Conservation (phyloP, 305 asterid species). For the Fraxinus latifolia region DNA sequence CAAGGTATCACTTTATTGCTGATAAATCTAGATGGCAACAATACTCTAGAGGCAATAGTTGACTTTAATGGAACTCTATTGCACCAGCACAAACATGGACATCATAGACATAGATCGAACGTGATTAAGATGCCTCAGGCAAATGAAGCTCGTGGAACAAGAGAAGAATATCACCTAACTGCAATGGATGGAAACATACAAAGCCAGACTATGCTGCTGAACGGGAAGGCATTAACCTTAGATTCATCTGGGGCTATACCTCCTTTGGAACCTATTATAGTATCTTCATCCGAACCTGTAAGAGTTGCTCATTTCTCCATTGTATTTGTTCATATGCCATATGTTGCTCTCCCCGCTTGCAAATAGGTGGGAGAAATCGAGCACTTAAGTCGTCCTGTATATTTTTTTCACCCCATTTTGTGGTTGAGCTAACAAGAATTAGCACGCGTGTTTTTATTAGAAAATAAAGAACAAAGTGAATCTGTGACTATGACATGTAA, state of each 20-base stretch:
- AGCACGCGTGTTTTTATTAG: neutral
- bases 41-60: conserved; percentile 26
- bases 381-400: neutral
- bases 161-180: conserved; percentile 51
- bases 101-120: conserved; percentile 18
- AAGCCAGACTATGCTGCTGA: conserved; percentile 47
- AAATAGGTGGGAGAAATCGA: neutral
- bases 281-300: conserved; percentile 33
- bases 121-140: conserved; percentile 14
- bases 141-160: conserved; percentile 7
- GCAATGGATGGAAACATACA: conserved; percentile 40
- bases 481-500: neutral
- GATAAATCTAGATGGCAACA: conserved; percentile 43
- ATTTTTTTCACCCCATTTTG: neutral
- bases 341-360: conserved; percentile 39
- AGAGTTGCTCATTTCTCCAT: conserved; percentile 42
- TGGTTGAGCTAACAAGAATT: neutral
- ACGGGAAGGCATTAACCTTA: conserved; percentile 37
- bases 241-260: conserved; percentile 40
- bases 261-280: conserved; percentile 31
- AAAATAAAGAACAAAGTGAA: neutral
- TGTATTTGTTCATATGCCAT: conserved; percentile 43
- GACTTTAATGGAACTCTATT: conserved; percentile 15
- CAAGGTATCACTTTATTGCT: conserved; percentile 40
- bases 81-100: neutral